Percentiles rank a stretch among this genome's conserved stretches.
These are phyloP conservation scores for Erysimum cheiranthoides DNA, from an alignment of 345 rosid species.

Conservation along the genomic window DNA sequence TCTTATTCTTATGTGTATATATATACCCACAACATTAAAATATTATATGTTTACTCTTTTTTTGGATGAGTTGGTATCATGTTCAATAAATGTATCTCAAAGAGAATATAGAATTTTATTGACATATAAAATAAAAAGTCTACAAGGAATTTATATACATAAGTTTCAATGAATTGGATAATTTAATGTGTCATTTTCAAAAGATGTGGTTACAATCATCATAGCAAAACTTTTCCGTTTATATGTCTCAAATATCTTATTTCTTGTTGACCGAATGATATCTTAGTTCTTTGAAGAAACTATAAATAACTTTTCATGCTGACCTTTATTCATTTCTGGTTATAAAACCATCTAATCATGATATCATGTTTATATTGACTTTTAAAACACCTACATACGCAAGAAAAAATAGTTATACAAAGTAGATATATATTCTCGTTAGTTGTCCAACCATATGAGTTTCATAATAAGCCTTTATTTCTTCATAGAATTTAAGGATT, in stretches of 20 bases:
- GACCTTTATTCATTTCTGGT: conserved; percentile 23
- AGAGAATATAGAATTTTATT: background rate
- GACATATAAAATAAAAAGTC: background rate
- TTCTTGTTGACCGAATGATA: conserved; percentile 26
- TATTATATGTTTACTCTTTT: background rate
- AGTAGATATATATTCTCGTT: conserved; percentile 7
- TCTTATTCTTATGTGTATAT: background rate
- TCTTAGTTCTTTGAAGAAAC: conserved; percentile 2
- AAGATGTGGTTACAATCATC: conserved; percentile 47
- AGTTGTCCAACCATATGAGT: conserved; percentile 15
- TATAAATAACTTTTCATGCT: background rate
- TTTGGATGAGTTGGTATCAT: conserved; percentile 40
- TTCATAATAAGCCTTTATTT: background rate
- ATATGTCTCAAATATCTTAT: background rate
- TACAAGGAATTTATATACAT: background rate
- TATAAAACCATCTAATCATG: conserved; percentile 39
- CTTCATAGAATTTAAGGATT: background rate
- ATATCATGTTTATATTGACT: conserved; percentile 35
- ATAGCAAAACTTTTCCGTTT: conserved; percentile 34
- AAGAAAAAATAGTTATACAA: conserved; percentile 17
- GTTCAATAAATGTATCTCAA: conserved; percentile 14
- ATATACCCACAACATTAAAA: background rate
- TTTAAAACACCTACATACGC: conserved; percentile 12
- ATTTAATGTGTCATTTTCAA: conserved; percentile 33
- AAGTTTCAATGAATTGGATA: background rate